Evolutionary conservation across 2,329 filamentous ascomycete genomes (phyloP).

Genomic region (Diplocarpon mali): DNA sequence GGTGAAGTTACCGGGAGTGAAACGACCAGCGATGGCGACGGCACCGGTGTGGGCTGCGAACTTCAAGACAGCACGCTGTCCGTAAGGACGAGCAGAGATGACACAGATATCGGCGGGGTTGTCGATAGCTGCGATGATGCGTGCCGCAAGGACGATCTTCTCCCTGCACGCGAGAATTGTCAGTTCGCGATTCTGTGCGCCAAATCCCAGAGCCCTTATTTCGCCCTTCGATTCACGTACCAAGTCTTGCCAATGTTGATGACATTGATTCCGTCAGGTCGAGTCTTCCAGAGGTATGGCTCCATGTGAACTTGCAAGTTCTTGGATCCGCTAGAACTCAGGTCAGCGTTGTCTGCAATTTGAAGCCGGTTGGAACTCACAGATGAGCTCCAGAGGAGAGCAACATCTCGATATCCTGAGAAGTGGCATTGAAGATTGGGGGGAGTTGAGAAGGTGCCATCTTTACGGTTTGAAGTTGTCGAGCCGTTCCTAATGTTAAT

Average conservation of each 20-base stretch:
- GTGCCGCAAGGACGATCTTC: constrained; percentile 98
- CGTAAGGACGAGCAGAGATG: constrained; percentile 98
- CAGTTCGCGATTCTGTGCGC: constrained; percentile 11
- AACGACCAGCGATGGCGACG: constrained; percentile 95
- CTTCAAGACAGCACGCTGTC: constrained; percentile 98
- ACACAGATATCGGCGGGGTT: constrained; percentile 99
- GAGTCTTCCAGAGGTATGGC: constrained; percentile 99
- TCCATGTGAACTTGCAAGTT: constrained; percentile 79
- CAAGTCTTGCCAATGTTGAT: constrained; percentile 99
- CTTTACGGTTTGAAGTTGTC: constrained; percentile 42
- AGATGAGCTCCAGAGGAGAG: constrained; percentile 94
- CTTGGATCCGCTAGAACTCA: constrained; percentile 59
- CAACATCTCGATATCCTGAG: constrained; percentile 98
- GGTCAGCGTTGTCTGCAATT: no score
- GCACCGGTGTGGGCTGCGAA: constrained; percentile 98
- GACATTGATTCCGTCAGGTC: constrained; percentile 95
- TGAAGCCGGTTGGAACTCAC: no score
- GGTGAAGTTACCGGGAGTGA: constrained; percentile 99
- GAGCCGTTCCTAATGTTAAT: not conserved
- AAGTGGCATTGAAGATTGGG: constrained; percentile 87
- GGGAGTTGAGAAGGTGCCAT: constrained; percentile 96
- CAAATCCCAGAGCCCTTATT: not conserved
- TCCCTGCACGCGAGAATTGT: constrained; percentile 51
- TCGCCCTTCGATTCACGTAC: constrained; percentile 40
- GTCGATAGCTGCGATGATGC: constrained; percentile 97